phyloP scores from a whole-genome alignment of 352 stramenopile genomes.

The Globisporangium megalacanthum region DNA sequence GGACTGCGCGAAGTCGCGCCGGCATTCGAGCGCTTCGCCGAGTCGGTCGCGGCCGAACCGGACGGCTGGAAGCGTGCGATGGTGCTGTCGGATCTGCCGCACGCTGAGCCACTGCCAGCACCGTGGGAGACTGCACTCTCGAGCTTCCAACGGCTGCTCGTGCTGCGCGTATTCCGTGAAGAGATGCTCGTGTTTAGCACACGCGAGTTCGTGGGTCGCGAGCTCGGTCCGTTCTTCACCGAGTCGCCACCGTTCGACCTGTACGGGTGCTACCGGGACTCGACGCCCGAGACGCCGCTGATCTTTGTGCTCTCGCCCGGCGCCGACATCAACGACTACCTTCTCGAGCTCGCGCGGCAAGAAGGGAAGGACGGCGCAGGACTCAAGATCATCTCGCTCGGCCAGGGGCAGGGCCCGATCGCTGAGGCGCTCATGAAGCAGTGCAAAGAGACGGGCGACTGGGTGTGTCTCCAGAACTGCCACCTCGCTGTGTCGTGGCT shows the following conservation, averaged over 20 bases:
- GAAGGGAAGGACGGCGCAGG: constrained; percentile 85
- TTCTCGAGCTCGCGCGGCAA: constrained; percentile 86
- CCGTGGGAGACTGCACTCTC: constrained; percentile 68
- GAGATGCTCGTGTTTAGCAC: constrained; percentile 90
- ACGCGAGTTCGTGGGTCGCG: constrained; percentile 73
- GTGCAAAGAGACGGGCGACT: constrained; percentile 87
- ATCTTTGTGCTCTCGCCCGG: constrained; percentile 93
- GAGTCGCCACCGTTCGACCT: constrained; percentile 92
- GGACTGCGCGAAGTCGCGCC: constrained; percentile 63
- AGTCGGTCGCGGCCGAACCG: constrained; percentile 34
- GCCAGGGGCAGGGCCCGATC: constrained; percentile 91
- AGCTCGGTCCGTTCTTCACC: constrained; percentile 83
- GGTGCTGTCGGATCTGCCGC: constrained; percentile 70
- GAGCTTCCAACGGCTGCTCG: constrained; percentile 87
- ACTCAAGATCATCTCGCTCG: constrained; percentile 92
- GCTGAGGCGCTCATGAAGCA: constrained; percentile 90
- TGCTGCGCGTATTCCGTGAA: constrained; percentile 86
- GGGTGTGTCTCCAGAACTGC: constrained; percentile 95
- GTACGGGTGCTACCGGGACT: constrained; percentile 89
- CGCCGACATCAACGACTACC: constrained; percentile 93
- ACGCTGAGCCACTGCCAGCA: constrained; percentile 60
- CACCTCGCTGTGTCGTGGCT: constrained; percentile 91
- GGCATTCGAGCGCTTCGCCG: constrained; percentile 38
- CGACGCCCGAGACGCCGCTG: constrained; percentile 85
- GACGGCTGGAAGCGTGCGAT: constrained; percentile 76